Percentiles rank a stretch among this genome's conserved stretches.
Evolutionary conservation across 768 basidiomycete species (phyloP).

Genomic region (Lentinus brumalis): DNA sequence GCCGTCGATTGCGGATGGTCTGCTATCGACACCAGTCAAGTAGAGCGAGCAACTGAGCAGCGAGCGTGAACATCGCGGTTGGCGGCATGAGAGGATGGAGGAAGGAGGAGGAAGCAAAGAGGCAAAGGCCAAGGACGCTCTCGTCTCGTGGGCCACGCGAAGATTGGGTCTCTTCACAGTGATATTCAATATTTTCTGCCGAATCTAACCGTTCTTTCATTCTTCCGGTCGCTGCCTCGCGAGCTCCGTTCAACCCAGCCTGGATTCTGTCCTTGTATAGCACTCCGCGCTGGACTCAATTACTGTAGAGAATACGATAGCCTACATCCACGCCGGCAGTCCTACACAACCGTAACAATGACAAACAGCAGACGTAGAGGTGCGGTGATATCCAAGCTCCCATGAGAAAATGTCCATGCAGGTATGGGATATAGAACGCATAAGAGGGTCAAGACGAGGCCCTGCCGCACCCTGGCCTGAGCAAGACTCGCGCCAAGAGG

Average conservation of each 20-base stretch:
- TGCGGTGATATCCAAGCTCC: too few species aligned
- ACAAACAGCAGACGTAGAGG: too few species aligned
- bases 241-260: background rate
- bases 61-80: slow-evolving; percentile 6
- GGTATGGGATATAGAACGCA: too few species aligned
- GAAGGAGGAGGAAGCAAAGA: slow-evolving; percentile 19
- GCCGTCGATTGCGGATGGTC: background rate
- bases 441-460: too few species aligned
- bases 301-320: too few species aligned
- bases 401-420: too few species aligned
- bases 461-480: too few species aligned
- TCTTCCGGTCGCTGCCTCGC: slow-evolving; percentile 6
- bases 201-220: slow-evolving; percentile 12
- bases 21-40: background rate
- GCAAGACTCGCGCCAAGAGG: too few species aligned
- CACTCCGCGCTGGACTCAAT: too few species aligned
- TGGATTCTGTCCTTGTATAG: background rate
- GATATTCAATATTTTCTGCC: slow-evolving; percentile 23
- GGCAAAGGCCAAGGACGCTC: slow-evolving; percentile 20
- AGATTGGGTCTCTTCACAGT: slow-evolving; percentile 24
- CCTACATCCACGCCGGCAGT: too few species aligned
- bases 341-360: too few species aligned
- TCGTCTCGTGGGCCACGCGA: slow-evolving; percentile 27
- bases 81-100: slow-evolving; percentile 15
- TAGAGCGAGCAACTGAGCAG: background rate